phyloP scores from a whole-genome alignment of 2,329 filamentous ascomycete species.

The Septoria linicola region DNA sequence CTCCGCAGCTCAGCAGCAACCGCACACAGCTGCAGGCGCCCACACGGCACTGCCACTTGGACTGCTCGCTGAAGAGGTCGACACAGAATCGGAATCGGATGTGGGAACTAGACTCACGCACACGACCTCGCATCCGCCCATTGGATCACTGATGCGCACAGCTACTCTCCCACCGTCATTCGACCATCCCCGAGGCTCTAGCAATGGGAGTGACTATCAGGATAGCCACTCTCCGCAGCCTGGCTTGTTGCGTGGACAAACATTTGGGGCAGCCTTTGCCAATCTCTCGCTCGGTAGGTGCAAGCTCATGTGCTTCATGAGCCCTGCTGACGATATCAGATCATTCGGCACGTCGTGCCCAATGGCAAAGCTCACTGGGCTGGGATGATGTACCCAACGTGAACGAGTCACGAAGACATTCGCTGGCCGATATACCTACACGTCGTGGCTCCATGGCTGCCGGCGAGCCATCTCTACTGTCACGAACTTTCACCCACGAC shows the following conservation, averaged over 20 bases:
- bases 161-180: constrained; percentile 33
- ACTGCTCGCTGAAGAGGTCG: constrained; percentile 34
- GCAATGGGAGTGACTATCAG: constrained; percentile 25
- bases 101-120: constrained; percentile 32
- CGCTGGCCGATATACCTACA: constrained; percentile 58
- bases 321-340: constrained; percentile 25
- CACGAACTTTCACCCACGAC: constrained; percentile 24
- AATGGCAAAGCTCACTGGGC: constrained; percentile 70
- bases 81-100: constrained; percentile 31
- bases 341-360: constrained; percentile 36
- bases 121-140: constrained; percentile 36
- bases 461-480: constrained; percentile 26
- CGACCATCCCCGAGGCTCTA: constrained; percentile 19
- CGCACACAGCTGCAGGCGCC: constrained; percentile 20
- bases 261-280: constrained; percentile 32
- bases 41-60: constrained; percentile 31
- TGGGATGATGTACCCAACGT: constrained; percentile 62
- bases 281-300: constrained; percentile 33
- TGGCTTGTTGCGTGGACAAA: constrained; percentile 22
- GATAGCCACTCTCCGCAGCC: constrained; percentile 24
- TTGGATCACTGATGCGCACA: constrained; percentile 34
- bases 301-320: constrained; percentile 2
- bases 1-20: constrained; percentile 6
- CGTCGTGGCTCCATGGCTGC: constrained; percentile 39
- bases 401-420: constrained; percentile 75